Evolutionary conservation across 192 early-diverging fungal species (phyloP).

Genomic region (Linnemannia elongata): DNA sequence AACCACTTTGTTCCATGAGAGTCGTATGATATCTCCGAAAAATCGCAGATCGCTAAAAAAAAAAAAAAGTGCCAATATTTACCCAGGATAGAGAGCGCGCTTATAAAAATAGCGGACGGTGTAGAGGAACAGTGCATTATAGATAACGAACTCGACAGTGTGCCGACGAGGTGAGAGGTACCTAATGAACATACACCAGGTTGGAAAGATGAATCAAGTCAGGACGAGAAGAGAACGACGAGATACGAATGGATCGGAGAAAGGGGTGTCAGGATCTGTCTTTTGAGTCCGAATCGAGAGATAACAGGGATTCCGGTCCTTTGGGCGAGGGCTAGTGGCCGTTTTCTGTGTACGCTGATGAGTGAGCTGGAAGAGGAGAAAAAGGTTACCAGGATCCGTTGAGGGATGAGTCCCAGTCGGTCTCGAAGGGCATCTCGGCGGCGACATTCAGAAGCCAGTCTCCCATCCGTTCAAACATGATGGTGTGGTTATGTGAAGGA

Average conservation of each 20-base stretch:
- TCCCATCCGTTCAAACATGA: slow-evolving; percentile 52
- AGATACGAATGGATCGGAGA: background rate
- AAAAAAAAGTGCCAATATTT: background rate
- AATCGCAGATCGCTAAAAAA: background rate
- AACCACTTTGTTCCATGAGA: no score
- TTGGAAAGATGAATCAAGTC: background rate
- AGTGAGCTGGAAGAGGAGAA: background rate
- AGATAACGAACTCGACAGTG: slow-evolving; percentile 60
- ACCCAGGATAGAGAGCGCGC: slow-evolving; percentile 52
- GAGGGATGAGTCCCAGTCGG: slow-evolving; percentile 62
- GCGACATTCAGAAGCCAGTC: slow-evolving; percentile 51
- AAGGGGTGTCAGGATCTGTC: background rate
- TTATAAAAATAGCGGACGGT: slow-evolving; percentile 54
- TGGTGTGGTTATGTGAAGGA: background rate
- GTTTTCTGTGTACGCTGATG: no score
- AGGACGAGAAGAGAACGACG: background rate
- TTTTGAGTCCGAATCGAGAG: no score
- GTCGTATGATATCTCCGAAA: no score
- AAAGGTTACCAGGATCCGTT: slow-evolving; percentile 63
- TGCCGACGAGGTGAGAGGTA: slow-evolving; percentile 67
- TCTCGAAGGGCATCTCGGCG: slow-evolving; percentile 61
- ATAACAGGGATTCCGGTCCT: no score
- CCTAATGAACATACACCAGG: slow-evolving; percentile 27
- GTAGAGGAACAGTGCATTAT: slow-evolving; percentile 35
- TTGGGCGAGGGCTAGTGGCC: no score